Evolutionary conservation across 352 stramenopile species (phyloP).

Genomic region (Lagenidium giganteum): DNA sequence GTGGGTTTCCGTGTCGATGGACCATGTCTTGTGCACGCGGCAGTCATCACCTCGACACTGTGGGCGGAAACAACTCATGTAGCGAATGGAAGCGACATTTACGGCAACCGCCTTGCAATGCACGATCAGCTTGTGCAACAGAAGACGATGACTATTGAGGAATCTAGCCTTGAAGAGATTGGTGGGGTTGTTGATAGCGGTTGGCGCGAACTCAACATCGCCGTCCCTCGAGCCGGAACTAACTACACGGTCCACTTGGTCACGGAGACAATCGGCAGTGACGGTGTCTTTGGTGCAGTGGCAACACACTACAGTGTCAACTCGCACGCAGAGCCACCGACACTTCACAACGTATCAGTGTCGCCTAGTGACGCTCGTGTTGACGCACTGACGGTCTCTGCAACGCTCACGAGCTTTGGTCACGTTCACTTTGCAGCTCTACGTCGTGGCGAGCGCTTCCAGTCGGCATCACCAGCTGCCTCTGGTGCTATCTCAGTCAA

Average conservation of each 20-base stretch:
- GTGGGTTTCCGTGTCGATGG: constrained; percentile 63
- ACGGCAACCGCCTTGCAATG: constrained; percentile 61
- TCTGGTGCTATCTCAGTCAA: constrained; percentile 13
- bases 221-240: constrained; percentile 33
- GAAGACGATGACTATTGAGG: constrained; percentile 27
- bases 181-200: constrained; percentile 21
- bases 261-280: constrained; percentile 59
- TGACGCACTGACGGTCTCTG: constrained; percentile 49
- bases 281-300: constrained; percentile 68
- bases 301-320: constrained; percentile 49
- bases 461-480: constrained; percentile 5
- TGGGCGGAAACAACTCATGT: constrained; percentile 34
- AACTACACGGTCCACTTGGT: constrained; percentile 78
- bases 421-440: constrained; percentile 66
- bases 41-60: constrained; percentile 31
- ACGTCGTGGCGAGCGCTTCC: constrained; percentile 23
- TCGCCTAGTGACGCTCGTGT: constrained; percentile 53
- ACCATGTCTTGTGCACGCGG: constrained; percentile 51
- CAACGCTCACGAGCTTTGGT: constrained; percentile 38
- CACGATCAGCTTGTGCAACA: constrained; percentile 46
- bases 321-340: constrained; percentile 39
- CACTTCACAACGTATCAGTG: constrained; percentile 28
- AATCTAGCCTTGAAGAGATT: constrained; percentile 13
- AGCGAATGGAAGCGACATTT: constrained; percentile 36
- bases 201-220: constrained; percentile 49